Evolutionary conservation across 176 grass and related monocot species (phyloP), one percentile per base, ranked within the genome.

Genomic region (Triticum turgidum): DNA sequence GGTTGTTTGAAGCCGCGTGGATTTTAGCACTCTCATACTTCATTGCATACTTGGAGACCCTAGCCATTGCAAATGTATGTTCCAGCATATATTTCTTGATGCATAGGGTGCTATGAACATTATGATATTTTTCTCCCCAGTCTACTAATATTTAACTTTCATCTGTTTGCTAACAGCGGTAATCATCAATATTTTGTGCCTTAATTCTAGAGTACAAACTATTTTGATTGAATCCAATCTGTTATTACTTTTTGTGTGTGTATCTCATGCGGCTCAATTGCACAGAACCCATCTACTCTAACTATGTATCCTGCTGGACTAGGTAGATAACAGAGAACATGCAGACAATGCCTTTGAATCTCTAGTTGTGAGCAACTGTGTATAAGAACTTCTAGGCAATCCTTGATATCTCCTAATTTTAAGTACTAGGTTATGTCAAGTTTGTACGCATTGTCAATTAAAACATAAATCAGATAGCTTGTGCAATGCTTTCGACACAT

Each of bases 11-110:
- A 80, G 90, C 84, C 11, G 78, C 90, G 76, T 98, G 93, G 96
- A 81, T 98, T 85, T 94, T 95, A 69, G 91, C 78, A 29, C 84
- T 98, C 15, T 95, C 93, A 38, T 98, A 98, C 87, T 95, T 95
- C 84, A 91, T 98, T 86, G 96, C 96, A 22, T 98, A 92, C 84
- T 81, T 95, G 88, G 96, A 98, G 79, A 98, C 96, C 38, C 10
- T 98, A 86, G 93, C 96, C 37, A 98, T 98, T 87, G 77, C 96
- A 94, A 98, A 98, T 92, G 96, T 98, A 95, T 73, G 92, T 86
- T 78, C 11, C 21, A 37, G 70, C 33, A 38, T 86, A 82, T 77
- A 78, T 88, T 71, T 82, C 38, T 29, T 67, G 30, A 68, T 56
- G 21, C 73, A 39, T 85, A 58, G 13, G 54, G 5, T 65, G 61